Percentiles rank a stretch among this genome's conserved stretches.
Conservation (phyloP, 2,329 filamentous ascomycete species). For the Sarocladium kiliense region DNA sequence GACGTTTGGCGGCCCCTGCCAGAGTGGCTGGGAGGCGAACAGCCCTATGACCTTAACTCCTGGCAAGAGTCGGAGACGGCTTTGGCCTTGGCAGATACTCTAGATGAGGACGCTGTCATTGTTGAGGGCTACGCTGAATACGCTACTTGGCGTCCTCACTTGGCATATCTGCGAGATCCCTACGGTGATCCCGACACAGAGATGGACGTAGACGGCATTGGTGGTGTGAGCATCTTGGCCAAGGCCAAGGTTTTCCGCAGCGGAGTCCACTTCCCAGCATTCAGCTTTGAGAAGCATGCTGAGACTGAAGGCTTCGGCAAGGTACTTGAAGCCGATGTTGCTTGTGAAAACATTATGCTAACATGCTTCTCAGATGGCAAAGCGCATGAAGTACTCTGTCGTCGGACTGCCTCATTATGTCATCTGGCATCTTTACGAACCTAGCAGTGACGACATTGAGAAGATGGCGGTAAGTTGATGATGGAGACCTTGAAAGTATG, state of each 20-base stretch:
- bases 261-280: conserved; percentile 95
- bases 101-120: conserved; percentile 97
- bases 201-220: conserved; percentile 98
- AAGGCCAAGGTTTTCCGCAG: conserved; percentile 94
- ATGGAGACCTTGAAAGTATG: neutral
- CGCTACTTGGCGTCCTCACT: conserved; percentile 93
- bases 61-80: conserved; percentile 99
- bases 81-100: conserved; percentile 82
- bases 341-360: too few relatives aligned
- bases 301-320: conserved; percentile 99
- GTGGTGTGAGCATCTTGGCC: conserved; percentile 93
- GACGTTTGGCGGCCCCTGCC: conserved; percentile 98
- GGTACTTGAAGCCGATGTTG: too few relatives aligned
- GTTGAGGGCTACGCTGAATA: conserved; percentile 99
- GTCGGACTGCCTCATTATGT: conserved; percentile 96
- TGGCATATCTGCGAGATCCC: conserved; percentile 93
- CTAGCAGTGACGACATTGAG: conserved; percentile 92
- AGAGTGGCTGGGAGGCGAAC: conserved; percentile 97
- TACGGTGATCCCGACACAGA: conserved; percentile 99
- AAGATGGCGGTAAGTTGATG: conserved; percentile 73
- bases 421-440: conserved; percentile 99
- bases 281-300: conserved; percentile 97
- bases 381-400: conserved; percentile 91
- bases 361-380: conserved; percentile 69
- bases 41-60: conserved; percentile 96